Evolutionary conservation across 305 asterid genomes (phyloP).

Genomic region (Stenogyne calaminthoides): DNA sequence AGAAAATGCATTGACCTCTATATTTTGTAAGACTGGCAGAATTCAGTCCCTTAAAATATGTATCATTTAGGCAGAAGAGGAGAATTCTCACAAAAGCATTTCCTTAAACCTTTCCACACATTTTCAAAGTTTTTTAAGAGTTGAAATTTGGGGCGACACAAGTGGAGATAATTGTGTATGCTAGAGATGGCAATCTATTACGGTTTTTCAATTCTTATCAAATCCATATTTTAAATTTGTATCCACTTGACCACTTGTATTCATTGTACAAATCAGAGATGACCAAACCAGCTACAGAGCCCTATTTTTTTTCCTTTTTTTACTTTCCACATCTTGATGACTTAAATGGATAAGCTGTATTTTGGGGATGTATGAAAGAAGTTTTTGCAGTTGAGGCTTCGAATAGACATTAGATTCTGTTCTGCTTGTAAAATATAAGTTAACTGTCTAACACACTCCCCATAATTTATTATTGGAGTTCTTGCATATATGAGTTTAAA

Average conservation of each 20-base stretch:
- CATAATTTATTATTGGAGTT: not conserved
- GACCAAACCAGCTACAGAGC: no score
- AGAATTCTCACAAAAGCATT: not conserved
- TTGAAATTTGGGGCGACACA: not conserved
- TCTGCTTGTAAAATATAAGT: not conserved
- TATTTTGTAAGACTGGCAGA: not conserved
- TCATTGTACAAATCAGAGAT: no score
- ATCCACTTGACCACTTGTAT: no score
- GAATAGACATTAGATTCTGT: not conserved
- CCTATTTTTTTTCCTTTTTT: not conserved
- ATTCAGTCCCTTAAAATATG: not conserved
- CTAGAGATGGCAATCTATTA: not conserved
- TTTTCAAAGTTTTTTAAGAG: not conserved
- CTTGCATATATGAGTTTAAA: not conserved
- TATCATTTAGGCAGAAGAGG: not conserved
- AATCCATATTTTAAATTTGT: not conserved
- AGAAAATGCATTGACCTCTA: not conserved
- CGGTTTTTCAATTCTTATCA: not conserved
- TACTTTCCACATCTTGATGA: not conserved
- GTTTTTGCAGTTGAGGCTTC: not conserved
- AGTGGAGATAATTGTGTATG: not conserved
- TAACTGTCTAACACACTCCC: no score
- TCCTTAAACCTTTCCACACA: not conserved
- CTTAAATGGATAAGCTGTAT: not conserved
- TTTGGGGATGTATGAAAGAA: not conserved